phyloP scores from a whole-genome alignment of 345 rosid species.

The Mangifera indica region DNA sequence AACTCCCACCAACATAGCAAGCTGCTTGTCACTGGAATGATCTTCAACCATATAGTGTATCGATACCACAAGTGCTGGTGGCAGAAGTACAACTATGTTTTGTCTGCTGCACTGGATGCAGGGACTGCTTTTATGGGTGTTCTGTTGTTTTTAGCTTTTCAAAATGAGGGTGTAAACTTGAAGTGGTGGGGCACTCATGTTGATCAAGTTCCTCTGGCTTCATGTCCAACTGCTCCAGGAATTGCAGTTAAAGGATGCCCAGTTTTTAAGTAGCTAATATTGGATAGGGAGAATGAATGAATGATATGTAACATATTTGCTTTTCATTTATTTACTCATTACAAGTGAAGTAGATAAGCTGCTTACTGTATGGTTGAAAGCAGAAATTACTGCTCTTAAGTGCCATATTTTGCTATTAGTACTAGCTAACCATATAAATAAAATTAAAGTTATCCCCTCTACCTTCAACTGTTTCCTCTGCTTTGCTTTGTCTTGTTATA shows the following conservation, averaged over 20 bases:
- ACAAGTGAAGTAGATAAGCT: not conserved
- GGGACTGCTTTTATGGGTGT: constrained; percentile 99
- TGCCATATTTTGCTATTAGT: not conserved
- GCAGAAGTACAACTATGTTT: constrained; percentile 94
- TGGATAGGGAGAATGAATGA: not conserved
- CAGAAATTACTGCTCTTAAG: not conserved
- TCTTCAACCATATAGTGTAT: constrained; percentile 94
- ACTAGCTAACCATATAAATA: not conserved
- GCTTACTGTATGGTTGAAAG: not conserved
- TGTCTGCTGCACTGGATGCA: constrained; percentile 96
- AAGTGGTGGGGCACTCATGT: constrained; percentile 93
- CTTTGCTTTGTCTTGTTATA: too few relatives aligned
- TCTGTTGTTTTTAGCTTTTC: constrained; percentile 81
- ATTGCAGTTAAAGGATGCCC: constrained; percentile 38
- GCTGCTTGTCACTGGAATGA: constrained; percentile 86
- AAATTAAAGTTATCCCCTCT: not conserved
- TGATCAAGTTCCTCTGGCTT: constrained; percentile 91
- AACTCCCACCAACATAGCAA: constrained; percentile 96
- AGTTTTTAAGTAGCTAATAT: constrained; percentile 9
- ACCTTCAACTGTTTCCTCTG: not conserved
- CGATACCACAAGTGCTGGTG: constrained; percentile 90
- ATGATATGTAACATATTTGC: not conserved
- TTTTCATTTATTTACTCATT: not conserved
- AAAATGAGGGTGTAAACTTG: constrained; percentile 53
- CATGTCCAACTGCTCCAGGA: constrained; percentile 90